A percentile compares a stretch with the other conserved stretches of the same genome.
Conservation (phyloP, 139 green algal genomes). For the Pleodorina starrii region DNA sequence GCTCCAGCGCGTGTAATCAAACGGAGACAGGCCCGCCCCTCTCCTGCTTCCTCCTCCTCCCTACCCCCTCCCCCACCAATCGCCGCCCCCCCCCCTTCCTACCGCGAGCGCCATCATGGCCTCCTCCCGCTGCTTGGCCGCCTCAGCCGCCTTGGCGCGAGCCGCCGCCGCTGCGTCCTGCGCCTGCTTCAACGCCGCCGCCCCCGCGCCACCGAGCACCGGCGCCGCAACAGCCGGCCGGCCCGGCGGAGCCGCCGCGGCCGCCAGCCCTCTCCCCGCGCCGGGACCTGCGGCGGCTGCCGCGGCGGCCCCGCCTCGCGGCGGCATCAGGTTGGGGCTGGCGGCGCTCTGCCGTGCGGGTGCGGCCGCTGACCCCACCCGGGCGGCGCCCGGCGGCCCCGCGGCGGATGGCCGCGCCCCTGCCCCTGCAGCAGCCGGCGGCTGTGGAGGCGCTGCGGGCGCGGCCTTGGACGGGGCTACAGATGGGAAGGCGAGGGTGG, state of each 20-base stretch:
- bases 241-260: background rate
- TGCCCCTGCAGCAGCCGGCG: background rate
- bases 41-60: too few relatives aligned
- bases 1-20: too few relatives aligned
- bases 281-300: background rate
- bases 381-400: background rate
- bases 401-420: background rate
- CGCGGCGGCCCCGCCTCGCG: background rate
- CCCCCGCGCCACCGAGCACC: background rate
- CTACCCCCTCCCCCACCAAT: background rate
- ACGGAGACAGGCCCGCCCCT: background rate
- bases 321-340: background rate
- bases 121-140: constrained; percentile 49
- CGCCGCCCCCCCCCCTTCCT: background rate
- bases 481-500: too few relatives aligned
- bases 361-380: background rate
- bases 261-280: background rate
- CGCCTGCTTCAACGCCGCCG: constrained; percentile 33
- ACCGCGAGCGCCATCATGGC: constrained; percentile 48
- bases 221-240: background rate
- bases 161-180: constrained; percentile 51
- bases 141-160: constrained; percentile 23
- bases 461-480: constrained; percentile 17
- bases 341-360: background rate
- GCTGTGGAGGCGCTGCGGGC: background rate